Evolutionary conservation across 371 early-diverging fungal species (phyloP).

Genomic region (Apophysomyces sp.): DNA sequence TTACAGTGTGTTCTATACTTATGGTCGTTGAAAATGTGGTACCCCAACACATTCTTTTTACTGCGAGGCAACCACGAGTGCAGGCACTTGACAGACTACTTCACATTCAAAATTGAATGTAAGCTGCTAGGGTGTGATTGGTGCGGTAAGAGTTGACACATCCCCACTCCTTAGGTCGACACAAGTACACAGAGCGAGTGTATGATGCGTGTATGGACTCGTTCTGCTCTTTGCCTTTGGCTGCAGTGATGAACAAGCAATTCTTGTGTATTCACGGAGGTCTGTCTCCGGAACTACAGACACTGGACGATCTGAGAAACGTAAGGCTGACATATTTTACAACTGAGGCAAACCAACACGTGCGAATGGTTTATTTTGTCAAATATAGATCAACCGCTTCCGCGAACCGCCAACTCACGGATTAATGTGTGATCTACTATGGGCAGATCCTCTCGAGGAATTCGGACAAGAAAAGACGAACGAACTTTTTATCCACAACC

Average conservation of each 20-base stretch:
- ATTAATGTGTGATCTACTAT: conserved; percentile 95
- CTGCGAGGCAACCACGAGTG: conserved; percentile 99
- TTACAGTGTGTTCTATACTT: conserved; percentile 86
- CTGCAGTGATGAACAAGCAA: conserved; percentile 96
- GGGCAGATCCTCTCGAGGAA: conserved; percentile 98
- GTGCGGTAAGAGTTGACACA: neutral
- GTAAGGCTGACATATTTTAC: conserved; percentile 31
- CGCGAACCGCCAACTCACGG: conserved; percentile 94
- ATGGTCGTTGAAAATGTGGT: conserved; percentile 90
- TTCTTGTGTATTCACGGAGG: conserved; percentile 99
- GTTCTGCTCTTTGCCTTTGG: conserved; percentile 94
- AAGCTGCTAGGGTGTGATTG: conserved; percentile 23
- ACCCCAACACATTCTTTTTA: conserved; percentile 89
- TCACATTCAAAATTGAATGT: conserved; percentile 97
- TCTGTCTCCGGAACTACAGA: conserved; percentile 90
- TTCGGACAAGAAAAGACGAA: conserved; percentile 89
- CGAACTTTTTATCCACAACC: conserved; percentile 85
- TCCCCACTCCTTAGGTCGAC: conserved; percentile 63
- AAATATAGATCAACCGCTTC: conserved; percentile 86
- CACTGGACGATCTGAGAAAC: conserved; percentile 81
- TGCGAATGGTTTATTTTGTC: neutral
- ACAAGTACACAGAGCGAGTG: conserved; percentile 93
- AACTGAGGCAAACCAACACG: conserved; percentile 1
- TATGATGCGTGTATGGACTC: conserved; percentile 92
- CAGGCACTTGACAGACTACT: conserved; percentile 96